Evolutionary conservation across 805 yeast genomes (phyloP).

Genomic region (Wickerhamiella siamensis): DNA sequence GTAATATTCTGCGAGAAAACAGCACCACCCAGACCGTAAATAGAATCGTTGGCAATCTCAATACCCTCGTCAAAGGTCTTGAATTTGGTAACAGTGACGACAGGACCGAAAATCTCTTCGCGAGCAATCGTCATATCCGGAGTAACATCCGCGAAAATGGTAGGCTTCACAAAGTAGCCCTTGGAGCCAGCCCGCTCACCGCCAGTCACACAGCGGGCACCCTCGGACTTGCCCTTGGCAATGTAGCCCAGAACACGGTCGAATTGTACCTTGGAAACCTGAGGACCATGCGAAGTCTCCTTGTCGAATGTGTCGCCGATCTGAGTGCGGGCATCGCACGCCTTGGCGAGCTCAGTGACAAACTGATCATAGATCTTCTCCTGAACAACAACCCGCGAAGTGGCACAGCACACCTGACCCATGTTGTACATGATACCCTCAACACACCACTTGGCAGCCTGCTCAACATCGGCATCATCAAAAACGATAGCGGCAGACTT

Average conservation of each 20-base stretch:
- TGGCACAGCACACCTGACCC: constrained; percentile 94
- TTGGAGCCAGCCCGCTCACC: constrained; percentile 41
- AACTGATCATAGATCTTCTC: constrained; percentile 67
- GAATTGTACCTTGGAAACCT: constrained; percentile 65
- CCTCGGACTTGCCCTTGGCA: constrained; percentile 63
- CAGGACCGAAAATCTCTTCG: constrained; percentile 87
- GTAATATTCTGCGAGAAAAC: constrained; percentile 63
- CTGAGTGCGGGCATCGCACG: constrained; percentile 37
- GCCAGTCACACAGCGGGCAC: constrained; percentile 69
- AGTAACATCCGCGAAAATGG: constrained; percentile 57
- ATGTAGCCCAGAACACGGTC: constrained; percentile 62
- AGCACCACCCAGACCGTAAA: constrained; percentile 66
- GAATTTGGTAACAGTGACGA: constrained; percentile 55
- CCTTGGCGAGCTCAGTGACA: constrained; percentile 39
- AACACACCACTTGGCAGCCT: constrained; percentile 60
- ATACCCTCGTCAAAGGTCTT: constrained; percentile 53
- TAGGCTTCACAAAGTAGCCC: constrained; percentile 64
- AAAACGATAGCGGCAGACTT: constrained; percentile 84
- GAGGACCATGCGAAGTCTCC: constrained; percentile 75
- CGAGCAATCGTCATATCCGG: constrained; percentile 50
- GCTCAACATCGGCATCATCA: constrained; percentile 68
- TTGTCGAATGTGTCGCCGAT: constrained; percentile 73
- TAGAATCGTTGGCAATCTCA: constrained; percentile 51
- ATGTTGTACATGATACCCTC: constrained; percentile 80
- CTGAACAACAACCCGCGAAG: constrained; percentile 81